Evolutionary conservation across 306 rosid species (phyloP), one percentile per base, ranked within the genome.

Genomic region (Senna tora): DNA sequence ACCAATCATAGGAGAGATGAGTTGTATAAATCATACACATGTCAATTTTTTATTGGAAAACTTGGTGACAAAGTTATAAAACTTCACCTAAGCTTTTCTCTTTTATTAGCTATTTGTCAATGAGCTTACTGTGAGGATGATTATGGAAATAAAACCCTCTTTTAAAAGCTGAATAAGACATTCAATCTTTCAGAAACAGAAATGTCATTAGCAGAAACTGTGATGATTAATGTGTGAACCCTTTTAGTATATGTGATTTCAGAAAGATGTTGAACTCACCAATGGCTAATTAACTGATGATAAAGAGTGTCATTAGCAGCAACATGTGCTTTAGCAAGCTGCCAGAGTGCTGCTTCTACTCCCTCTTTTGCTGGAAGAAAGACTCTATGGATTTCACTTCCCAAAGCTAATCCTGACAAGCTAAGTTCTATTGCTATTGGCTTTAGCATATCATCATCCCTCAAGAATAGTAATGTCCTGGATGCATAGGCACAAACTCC

Each of bases 401-500:
- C 72, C 49, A 13, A 12, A 41, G 28, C 17, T 10, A 41, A n/a
- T 9, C 42, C 77, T 7, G 91, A 88, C 71, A 91, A 79, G 70
- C 87, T 84, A 41, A 91, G 91, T 79, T 89, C 96, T 72, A 91
- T 91, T 13, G 84, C 84, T 51, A 89, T 62, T 74, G 96, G 90
- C 84, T 84, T 87, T 54, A 89, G 83, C 62, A 80, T 85, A 16
- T 73, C 81, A 74, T 91, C 93, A 65, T 70, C 77, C 72, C 82
- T 84, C 77, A 85, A 76, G 74, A 89, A 89, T 7, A 89, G 84
- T 15, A 91, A 33, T 22, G 93, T 87, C 42, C 96, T 85, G 5
- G 93, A 87, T 64, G 97, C 96, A 74, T 87, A 89, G 51, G 79
- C 85, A 34, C 84, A 79, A 2, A 65, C 81, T 36, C 75, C 82